Conservation (phyloP, 129 eudicot genomes). For the Cynara cardunculus region DNA sequence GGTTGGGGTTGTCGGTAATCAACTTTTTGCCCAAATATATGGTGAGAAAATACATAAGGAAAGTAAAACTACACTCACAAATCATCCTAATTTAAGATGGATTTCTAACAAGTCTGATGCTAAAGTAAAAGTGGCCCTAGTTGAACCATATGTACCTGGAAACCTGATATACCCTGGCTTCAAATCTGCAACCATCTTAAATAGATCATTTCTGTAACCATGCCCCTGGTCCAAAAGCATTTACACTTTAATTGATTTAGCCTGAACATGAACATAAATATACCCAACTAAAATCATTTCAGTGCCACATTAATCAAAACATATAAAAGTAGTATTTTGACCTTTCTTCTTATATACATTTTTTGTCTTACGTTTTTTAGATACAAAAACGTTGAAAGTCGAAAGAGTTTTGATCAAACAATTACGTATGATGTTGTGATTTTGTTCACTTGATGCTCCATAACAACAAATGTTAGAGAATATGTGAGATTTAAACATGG, state of each 20-base stretch:
- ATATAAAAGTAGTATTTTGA: neutral
- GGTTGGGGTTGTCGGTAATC: too few relatives aligned
- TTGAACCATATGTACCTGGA: slow-evolving; percentile 57
- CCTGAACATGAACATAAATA: neutral
- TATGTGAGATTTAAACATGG: too few relatives aligned
- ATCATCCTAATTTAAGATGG: neutral
- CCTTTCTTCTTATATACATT: too few relatives aligned
- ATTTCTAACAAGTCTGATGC: neutral
- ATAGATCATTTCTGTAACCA: slow-evolving; percentile 85
- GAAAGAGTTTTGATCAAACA: too few relatives aligned
- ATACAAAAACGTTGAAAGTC: too few relatives aligned
- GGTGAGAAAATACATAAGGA: too few relatives aligned
- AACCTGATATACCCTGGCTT: slow-evolving; percentile 88
- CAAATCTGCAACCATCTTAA: slow-evolving; percentile 65
- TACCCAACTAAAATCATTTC: neutral
- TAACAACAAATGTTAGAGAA: too few relatives aligned
- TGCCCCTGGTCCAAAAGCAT: slow-evolving; percentile 56
- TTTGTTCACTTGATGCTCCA: too few relatives aligned
- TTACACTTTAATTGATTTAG: neutral
- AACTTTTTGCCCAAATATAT: too few relatives aligned
- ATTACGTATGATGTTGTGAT: too few relatives aligned
- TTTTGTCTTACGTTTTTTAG: too few relatives aligned
- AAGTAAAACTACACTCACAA: neutral
- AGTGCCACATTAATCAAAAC: neutral
- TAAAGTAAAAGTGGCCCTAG: slow-evolving; percentile 4